Conservation (phyloP, 176 grass and related monocot genomes). For the Raddia guianensis region DNA sequence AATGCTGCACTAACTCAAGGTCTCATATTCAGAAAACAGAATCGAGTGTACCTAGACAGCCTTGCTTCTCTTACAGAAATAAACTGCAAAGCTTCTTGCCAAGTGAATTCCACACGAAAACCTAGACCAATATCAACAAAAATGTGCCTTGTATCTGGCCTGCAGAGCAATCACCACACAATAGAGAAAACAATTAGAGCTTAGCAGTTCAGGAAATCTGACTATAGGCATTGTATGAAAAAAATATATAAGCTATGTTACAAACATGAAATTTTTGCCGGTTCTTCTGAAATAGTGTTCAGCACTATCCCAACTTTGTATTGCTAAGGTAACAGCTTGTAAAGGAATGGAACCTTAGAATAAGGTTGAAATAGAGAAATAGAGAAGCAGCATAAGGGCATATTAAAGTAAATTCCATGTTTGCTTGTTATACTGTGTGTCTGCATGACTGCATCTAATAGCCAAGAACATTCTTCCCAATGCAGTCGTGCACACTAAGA, state of each 20-base stretch:
- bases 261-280: background rate
- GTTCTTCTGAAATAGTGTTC: background rate
- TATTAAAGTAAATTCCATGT: conserved; percentile 19
- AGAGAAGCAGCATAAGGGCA: conserved; percentile 7
- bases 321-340: conserved; percentile 19
- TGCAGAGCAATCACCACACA: conserved; percentile 28
- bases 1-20: background rate
- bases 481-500: background rate
- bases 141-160: conserved; percentile 78
- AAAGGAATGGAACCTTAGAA: background rate
- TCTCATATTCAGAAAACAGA: background rate
- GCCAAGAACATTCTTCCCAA: background rate
- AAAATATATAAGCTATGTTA: background rate
- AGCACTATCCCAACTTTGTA: background rate
- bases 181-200: background rate
- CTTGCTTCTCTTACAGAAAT: conserved; percentile 85
- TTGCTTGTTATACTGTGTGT: background rate
- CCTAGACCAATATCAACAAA: conserved; percentile 91
- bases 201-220: conserved; percentile 15
- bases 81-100: conserved; percentile 82
- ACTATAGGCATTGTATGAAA: background rate
- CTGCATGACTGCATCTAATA: background rate
- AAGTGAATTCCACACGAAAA: conserved; percentile 97
- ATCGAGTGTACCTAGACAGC: conserved; percentile 61
- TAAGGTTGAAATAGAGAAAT: conserved; percentile 25